A percentile compares a stretch with the other conserved stretches of the same genome.
Conservation (phyloP, 441 rosid species). For the Aleurites moluccanus region DNA sequence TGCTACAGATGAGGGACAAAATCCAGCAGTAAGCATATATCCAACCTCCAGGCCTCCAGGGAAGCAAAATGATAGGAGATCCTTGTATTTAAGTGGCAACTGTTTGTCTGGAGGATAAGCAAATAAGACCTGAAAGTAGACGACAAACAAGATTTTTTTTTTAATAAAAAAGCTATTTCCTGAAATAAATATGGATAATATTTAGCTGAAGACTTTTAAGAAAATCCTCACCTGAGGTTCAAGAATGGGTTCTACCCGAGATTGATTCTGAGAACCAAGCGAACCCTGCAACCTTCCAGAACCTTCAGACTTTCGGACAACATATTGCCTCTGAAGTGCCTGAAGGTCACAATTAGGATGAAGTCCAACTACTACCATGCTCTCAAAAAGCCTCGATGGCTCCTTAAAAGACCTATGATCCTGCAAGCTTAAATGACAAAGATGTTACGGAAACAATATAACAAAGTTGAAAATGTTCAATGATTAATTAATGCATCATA, state of each 20-base stretch:
- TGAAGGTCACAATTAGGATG: conserved; percentile 88
- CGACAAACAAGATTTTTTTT: conserved; percentile 22
- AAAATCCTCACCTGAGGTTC: conserved; percentile 76
- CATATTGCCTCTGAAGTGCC: conserved; percentile 70
- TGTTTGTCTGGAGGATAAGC: conserved; percentile 89
- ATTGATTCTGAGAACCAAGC: conserved; percentile 55
- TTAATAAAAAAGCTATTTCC: background rate
- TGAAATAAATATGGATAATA: background rate
- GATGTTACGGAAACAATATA: conserved; percentile 23
- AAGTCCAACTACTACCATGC: conserved; percentile 93
- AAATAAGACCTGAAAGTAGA: conserved; percentile 66
- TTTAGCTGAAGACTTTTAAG: conserved; percentile 2
- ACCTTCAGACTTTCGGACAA: conserved; percentile 58
- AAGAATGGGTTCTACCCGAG: conserved; percentile 72
- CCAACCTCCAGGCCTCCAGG: conserved; percentile 94
- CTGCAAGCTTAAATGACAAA: conserved; percentile 45
- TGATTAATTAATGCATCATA: background rate
- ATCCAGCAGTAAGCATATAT: conserved; percentile 12
- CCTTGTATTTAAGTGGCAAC: conserved; percentile 78
- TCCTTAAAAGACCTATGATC: conserved; percentile 77
- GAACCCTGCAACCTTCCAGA: conserved; percentile 64
- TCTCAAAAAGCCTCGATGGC: conserved; percentile 89
- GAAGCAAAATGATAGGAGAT: conserved; percentile 93
- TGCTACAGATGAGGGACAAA: background rate
- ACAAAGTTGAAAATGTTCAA: background rate